Conservation (phyloP, 192 early-diverging fungal genomes). For the Paraglomus brasilianum region DNA sequence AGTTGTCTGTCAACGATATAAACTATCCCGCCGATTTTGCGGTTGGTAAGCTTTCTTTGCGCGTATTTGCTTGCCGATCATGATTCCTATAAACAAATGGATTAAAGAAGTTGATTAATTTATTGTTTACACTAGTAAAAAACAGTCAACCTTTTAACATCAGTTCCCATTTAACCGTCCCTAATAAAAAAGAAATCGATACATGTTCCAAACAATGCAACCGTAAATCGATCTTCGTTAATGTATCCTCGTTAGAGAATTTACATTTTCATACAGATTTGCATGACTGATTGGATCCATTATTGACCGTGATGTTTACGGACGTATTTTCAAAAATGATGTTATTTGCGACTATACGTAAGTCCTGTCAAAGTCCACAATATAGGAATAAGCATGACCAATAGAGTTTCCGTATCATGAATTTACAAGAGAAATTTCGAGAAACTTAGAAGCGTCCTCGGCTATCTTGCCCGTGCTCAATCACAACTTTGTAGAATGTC, state of each 20-base stretch:
- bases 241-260: neutral
- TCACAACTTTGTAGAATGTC: constrained; percentile 15
- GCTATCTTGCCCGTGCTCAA: constrained; percentile 24
- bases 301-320: neutral
- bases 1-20: neutral
- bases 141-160: constrained; percentile 27
- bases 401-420: constrained; percentile 24
- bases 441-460: constrained; percentile 24
- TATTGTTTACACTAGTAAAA: constrained; percentile 6
- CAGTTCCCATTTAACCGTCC: constrained; percentile 4
- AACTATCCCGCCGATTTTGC: constrained; percentile 25
- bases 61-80: constrained; percentile 3
- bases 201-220: constrained; percentile 23
- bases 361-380: constrained; percentile 21
- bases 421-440: constrained; percentile 10
- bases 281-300: neutral
- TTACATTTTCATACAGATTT: constrained; percentile 20
- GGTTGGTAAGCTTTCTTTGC: constrained; percentile 21
- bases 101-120: too few relatives aligned
- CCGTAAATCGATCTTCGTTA: constrained; percentile 16
- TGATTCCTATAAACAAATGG: constrained; percentile 21
- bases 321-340: constrained; percentile 3
- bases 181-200: constrained; percentile 18
- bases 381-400: constrained; percentile 26
- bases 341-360: constrained; percentile 1